Percentiles rank a stretch among this genome's conserved stretches.
Conservation (phyloP, 257 asterid genomes). For the Primulina huaijiensis region DNA sequence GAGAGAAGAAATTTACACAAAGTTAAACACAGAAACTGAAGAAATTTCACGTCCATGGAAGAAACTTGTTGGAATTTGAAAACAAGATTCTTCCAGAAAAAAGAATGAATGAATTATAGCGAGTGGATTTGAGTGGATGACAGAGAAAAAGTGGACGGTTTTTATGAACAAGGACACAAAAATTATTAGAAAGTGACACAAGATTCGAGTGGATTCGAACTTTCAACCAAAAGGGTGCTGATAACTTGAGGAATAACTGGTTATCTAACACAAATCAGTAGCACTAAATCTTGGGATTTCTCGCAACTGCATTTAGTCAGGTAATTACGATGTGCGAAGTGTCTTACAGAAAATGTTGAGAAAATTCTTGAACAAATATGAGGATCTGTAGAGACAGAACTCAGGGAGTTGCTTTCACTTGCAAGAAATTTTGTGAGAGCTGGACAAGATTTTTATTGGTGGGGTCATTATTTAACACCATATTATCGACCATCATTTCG, state of each 20-base stretch:
- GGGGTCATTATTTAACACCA: neutral
- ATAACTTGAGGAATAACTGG: conserved; percentile 8
- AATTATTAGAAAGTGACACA: conserved; percentile 25
- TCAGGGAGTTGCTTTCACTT: neutral
- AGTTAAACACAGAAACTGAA: conserved; percentile 31
- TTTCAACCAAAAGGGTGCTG: conserved; percentile 6
- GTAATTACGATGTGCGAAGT: conserved; percentile 16
- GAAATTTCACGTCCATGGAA: conserved; percentile 41
- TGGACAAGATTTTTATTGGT: neutral
- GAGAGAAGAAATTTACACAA: conserved; percentile 28
- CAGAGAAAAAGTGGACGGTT: conserved; percentile 11
- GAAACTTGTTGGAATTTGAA: conserved; percentile 19
- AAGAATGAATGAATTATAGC: neutral
- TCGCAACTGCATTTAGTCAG: neutral
- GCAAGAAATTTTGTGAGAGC: neutral
- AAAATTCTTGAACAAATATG: conserved; percentile 18
- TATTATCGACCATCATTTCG: neutral
- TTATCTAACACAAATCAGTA: conserved; percentile 3
- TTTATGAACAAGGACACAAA: conserved; percentile 19
- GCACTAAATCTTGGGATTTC: conserved; percentile 14
- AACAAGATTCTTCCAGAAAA: neutral
- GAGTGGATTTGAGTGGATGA: conserved; percentile 11
- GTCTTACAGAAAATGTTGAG: conserved; percentile 15
- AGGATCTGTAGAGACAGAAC: neutral
- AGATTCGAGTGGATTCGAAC: conserved; percentile 13